Evolutionary conservation across 306 rosid genomes (phyloP).

Genomic region (Cucumis melo): DNA sequence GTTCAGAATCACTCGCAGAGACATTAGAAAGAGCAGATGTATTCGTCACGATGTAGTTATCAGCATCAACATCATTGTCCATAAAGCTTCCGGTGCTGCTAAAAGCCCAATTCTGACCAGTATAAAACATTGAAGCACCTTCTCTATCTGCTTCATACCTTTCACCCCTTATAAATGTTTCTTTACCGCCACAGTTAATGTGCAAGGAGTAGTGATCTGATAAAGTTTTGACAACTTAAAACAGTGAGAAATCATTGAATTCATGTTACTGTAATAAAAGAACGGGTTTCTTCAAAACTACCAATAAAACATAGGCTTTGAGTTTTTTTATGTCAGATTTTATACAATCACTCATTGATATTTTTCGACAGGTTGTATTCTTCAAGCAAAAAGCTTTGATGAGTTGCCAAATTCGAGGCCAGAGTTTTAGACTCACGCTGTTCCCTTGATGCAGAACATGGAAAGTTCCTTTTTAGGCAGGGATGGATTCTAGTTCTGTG

Average conservation of each 20-base stretch:
- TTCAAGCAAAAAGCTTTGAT: background rate
- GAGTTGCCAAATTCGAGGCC: background rate
- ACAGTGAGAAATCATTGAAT: background rate
- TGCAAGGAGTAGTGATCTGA: conserved; percentile 44
- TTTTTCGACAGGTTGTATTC: background rate
- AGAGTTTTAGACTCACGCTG: conserved; percentile 30
- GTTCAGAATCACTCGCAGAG: conserved; percentile 23
- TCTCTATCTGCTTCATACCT: conserved; percentile 57
- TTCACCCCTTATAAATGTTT: conserved; percentile 26
- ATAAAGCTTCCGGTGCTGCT: conserved; percentile 85
- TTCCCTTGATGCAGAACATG: conserved; percentile 31
- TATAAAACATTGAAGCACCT: conserved; percentile 61
- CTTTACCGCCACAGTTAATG: conserved; percentile 84
- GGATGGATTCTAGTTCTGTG: conserved; percentile 37
- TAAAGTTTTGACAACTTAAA: background rate
- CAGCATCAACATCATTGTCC: conserved; percentile 74
- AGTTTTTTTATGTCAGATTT: background rate
- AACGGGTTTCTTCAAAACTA: background rate
- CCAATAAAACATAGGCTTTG: background rate
- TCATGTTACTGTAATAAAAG: background rate
- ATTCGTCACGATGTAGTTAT: conserved; percentile 45
- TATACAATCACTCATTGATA: background rate
- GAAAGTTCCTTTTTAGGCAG: conserved; percentile 62
- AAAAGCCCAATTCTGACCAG: conserved; percentile 56
- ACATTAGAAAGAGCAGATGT: conserved; percentile 43